Percentiles rank a stretch among this genome's conserved stretches.
These are phyloP conservation scores for Solanum hybrid DNA, from an alignment of 305 asterid species.

Conservation along the genomic window DNA sequence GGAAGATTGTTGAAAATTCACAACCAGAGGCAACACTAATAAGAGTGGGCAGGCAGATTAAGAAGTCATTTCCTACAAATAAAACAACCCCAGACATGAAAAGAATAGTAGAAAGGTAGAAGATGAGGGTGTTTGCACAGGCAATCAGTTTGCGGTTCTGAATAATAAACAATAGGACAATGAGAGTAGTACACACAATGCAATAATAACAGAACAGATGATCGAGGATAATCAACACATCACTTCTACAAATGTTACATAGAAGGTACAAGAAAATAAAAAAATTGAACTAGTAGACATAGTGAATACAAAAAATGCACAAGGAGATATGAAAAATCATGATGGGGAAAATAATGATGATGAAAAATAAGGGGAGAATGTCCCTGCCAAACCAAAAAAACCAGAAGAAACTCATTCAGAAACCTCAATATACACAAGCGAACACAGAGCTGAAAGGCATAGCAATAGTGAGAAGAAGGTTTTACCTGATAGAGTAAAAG, in stretches of 20 bases:
- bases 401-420: neutral
- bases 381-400: neutral
- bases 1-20: neutral
- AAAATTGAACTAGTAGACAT: neutral
- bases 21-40: neutral
- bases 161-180: neutral
- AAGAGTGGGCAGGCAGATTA: neutral
- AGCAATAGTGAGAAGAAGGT: neutral
- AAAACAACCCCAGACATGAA: neutral
- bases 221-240: neutral
- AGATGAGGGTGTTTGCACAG: neutral
- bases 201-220: neutral
- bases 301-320: too few relatives aligned
- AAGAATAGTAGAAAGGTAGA: neutral
- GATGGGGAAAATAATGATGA: too few relatives aligned
- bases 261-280: neutral
- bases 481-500: neutral
- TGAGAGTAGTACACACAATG: neutral
- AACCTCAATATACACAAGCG: too few relatives aligned
- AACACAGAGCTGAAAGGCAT: neutral
- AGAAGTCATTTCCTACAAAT: neutral
- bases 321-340: too few relatives aligned
- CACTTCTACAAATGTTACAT: neutral
- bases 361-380: neutral
- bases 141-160: too few relatives aligned